Evolutionary conservation across 1,139 yeast genomes (phyloP).

Genomic region (Geotrichum klebahnii): DNA sequence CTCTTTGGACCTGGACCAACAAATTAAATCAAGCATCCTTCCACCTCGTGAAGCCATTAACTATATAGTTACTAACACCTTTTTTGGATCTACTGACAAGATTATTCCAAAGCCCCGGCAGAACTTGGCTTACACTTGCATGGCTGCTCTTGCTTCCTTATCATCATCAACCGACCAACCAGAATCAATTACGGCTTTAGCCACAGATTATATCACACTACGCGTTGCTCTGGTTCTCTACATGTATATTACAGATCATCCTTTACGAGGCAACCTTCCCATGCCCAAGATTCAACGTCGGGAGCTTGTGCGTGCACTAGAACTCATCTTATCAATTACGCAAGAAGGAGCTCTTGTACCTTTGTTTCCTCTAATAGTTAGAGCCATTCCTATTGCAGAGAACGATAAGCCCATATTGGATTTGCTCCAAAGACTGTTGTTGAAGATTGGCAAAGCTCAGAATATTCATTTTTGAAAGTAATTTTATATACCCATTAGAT

Average conservation of each 20-base stretch:
- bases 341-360: constrained; percentile 4
- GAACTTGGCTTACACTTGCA: constrained; percentile 46
- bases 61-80: constrained; percentile 15
- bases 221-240: constrained; percentile 52
- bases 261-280: constrained; percentile 51
- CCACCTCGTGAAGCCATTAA: constrained; percentile 12
- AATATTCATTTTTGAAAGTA: not conserved
- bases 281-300: constrained; percentile 49
- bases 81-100: constrained; percentile 50
- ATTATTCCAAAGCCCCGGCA: constrained; percentile 41
- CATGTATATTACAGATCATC: constrained; percentile 51
- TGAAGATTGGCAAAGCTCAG: constrained; percentile 11
- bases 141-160: constrained; percentile 43
- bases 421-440: constrained; percentile 10
- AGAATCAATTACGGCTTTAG: constrained; percentile 21
- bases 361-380: constrained; percentile 23
- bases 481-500: too few species aligned
- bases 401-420: constrained; percentile 18
- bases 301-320: constrained; percentile 43
- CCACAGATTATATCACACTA: constrained; percentile 45
- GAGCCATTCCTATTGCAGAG: constrained; percentile 26
- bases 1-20: not conserved
- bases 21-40: not conserved
- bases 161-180: constrained; percentile 10
- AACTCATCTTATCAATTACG: constrained; percentile 23